phyloP scores from a whole-genome alignment of 768 basidiomycete species.

The Leccinum boreale region DNA sequence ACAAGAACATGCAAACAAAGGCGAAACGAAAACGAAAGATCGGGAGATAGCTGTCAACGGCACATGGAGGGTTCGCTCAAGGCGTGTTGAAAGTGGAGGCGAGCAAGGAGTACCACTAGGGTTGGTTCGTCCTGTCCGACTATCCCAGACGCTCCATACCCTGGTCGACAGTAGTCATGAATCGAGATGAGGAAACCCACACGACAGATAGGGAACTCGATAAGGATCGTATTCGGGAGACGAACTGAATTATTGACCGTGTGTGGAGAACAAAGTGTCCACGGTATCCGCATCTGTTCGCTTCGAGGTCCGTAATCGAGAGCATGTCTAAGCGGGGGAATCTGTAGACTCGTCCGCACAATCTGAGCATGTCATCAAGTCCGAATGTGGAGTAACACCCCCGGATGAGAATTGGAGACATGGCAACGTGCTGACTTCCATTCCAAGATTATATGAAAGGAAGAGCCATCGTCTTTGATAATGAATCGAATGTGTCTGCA shows the following conservation, averaged over 20 bases:
- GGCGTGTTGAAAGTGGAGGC: neutral
- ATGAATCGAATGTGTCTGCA: neutral
- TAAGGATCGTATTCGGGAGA: neutral
- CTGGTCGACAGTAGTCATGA: neutral
- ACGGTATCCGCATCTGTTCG: neutral
- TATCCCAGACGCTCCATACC: neutral
- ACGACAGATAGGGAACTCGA: neutral
- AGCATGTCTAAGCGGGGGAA: neutral
- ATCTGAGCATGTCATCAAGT: constrained; percentile 9
- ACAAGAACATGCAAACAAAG: neutral
- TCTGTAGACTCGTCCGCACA: constrained; percentile 4
- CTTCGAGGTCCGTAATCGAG: neutral
- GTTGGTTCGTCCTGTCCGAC: neutral
- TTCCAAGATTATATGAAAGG: neutral
- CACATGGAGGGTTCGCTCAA: neutral
- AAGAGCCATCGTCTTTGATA: neutral
- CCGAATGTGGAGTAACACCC: neutral
- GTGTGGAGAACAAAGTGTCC: neutral
- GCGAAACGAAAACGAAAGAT: neutral
- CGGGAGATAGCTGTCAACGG: neutral
- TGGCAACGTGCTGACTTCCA: neutral
- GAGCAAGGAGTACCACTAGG: neutral
- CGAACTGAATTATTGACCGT: neutral
- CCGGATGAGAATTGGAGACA: neutral
- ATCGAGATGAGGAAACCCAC: neutral